Evolutionary conservation across 2,329 filamentous ascomycete species (phyloP), one percentile per base, ranked within the genome.

Genomic region (Penicillium sp.): DNA sequence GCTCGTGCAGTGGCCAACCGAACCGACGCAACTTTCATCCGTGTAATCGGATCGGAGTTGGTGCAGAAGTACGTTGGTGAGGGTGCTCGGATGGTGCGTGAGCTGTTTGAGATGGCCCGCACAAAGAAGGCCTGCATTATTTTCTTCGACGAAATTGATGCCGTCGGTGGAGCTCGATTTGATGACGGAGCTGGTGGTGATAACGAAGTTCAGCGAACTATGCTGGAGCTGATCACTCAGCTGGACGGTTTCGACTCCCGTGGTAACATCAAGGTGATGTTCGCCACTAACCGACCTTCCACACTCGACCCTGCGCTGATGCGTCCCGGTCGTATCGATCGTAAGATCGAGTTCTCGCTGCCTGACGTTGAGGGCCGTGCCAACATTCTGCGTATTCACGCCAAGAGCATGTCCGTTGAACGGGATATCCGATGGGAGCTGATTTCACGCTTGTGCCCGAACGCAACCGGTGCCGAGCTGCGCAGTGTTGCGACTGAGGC

Each of bases 121-220:
- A 97, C 94, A 52, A 99, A 99, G 84, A 99, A 99, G 78, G 94
- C 94, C 0, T 99, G 94, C 76, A 99, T 99, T 71, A 99, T 99
- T 77, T 99, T 99, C 85, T 95, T 96, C 69, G 94, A 99, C 72
- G 94, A 99, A 78, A 94, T 97, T 58, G 93, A 97, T 73, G 93
- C 93, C 45, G 90, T 97, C 50, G 93, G 93, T 70, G 93, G 93
- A 64, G 93, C 93, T 36, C 90, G 93, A 74, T 96, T 97, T 70
- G 93, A 97, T 67, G 93, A 97, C 65, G 93, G 93, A 61, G 93
- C 93, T 58, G 93, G 93, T 65, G 93, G 93, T 68, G 93, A 97
- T 75, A 97, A 97, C 70, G 93, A 97, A 74, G 93, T 97, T 6
- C 93, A 97, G 76, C 83, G 93, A 78, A 97, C 93, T 60, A 97